phyloP scores from a whole-genome alignment of 2,329 filamentous ascomycete genomes.

The Sphaerulina musiva region DNA sequence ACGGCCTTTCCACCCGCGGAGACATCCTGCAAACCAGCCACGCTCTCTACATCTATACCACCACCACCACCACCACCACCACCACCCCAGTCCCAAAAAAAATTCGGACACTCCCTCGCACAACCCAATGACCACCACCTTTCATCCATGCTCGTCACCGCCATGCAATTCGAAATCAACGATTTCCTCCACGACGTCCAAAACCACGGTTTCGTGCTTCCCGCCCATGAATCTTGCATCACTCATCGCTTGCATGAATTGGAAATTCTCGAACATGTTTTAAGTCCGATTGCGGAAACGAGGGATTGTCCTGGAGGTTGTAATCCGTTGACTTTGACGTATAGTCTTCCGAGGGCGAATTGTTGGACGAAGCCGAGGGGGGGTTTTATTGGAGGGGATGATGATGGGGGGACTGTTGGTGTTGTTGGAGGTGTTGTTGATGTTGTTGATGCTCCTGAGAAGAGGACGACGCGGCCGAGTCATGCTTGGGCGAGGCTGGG shows the following conservation, averaged over 20 bases:
- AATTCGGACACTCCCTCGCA: background rate
- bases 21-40: background rate
- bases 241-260: constrained; percentile 1
- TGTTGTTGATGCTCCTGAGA: background rate
- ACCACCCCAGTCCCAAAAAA: background rate
- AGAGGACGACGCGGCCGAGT: background rate
- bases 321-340: constrained; percentile 6
- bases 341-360: constrained; percentile 5
- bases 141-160: background rate
- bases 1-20: no score
- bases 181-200: constrained; percentile 6
- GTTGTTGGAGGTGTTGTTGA: background rate
- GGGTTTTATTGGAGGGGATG: no score
- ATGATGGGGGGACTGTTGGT: background rate
- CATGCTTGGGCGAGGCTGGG: constrained; percentile 7
- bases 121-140: background rate
- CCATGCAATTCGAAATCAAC: constrained; percentile 6
- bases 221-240: constrained; percentile 2
- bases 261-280: constrained; percentile 7
- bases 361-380: constrained; percentile 5
- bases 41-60: background rate
- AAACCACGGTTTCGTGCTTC: constrained; percentile 6
- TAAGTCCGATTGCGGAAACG: constrained; percentile 8
- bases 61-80: no score
- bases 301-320: constrained; percentile 8